A percentile compares a stretch with the other conserved stretches of the same genome.
phyloP scores from a whole-genome alignment of 805 yeast genomes.

The Yarrowia yakushimensis region DNA sequence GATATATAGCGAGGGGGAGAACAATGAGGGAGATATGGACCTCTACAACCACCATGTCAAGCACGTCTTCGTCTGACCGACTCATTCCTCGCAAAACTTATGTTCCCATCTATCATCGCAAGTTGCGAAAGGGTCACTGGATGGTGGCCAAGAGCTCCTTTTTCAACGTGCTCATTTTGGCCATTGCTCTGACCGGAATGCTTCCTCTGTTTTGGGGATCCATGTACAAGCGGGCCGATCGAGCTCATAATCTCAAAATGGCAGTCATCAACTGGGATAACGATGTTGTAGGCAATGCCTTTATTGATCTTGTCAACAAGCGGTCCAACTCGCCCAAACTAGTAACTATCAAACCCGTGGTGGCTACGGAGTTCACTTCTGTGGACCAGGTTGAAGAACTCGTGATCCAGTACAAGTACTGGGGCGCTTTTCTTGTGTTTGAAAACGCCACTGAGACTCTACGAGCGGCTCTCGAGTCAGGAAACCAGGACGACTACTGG shows the following conservation, averaged over 20 bases:
- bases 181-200: constrained; percentile 35
- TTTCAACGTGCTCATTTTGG: constrained; percentile 15
- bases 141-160: neutral
- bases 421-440: constrained; percentile 59
- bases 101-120: neutral
- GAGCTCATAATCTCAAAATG: constrained; percentile 40
- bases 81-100: neutral
- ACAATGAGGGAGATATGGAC: neutral
- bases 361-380: constrained; percentile 32
- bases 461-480: constrained; percentile 41
- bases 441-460: constrained; percentile 47
- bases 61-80: neutral
- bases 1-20: neutral
- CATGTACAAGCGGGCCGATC: constrained; percentile 37
- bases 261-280: constrained; percentile 43
- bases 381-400: constrained; percentile 43
- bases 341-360: constrained; percentile 34
- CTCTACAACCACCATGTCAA: neutral
- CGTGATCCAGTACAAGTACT: constrained; percentile 55
- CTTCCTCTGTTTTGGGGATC: constrained; percentile 52
- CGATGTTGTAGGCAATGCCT: constrained; percentile 26
- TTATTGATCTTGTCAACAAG: neutral
- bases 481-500: constrained; percentile 28
- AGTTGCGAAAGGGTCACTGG: constrained; percentile 4
- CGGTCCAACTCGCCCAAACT: constrained; percentile 32